phyloP scores from a whole-genome alignment of 345 rosid genomes.

The Gossypium thurberi region DNA sequence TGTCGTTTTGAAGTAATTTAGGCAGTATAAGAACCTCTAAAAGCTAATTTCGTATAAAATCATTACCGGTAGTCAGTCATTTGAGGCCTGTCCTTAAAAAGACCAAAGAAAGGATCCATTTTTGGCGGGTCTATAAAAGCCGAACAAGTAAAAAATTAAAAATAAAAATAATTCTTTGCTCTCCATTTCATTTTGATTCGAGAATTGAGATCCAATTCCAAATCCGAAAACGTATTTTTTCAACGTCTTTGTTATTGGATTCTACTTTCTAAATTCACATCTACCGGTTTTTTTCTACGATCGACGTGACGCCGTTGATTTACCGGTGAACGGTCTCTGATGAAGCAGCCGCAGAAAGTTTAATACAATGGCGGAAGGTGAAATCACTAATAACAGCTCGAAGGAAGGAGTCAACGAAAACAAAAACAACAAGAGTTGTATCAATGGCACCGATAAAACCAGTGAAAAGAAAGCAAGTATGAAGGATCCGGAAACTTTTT shows the following conservation, averaged over 20 bases:
- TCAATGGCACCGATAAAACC: neutral
- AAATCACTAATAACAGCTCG: constrained; percentile 18
- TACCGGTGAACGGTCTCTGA: neutral
- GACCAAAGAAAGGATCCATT: too few relatives aligned
- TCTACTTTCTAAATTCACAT: neutral
- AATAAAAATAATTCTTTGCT: neutral
- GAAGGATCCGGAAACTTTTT: constrained; percentile 60
- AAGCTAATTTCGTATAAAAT: too few relatives aligned
- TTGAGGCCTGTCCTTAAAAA: too few relatives aligned
- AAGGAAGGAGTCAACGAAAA: constrained; percentile 17
- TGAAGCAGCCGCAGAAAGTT: constrained; percentile 15
- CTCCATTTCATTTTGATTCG: neutral
- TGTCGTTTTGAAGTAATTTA: too few relatives aligned
- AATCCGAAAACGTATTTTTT: neutral
- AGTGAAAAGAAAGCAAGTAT: constrained; percentile 13
- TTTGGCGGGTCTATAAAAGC: too few relatives aligned
- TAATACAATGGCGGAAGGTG: constrained; percentile 39
- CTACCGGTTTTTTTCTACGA: too few relatives aligned
- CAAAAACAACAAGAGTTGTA: constrained; percentile 5
- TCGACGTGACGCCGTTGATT: neutral
- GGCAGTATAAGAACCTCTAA: too few relatives aligned
- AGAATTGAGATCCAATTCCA: neutral
- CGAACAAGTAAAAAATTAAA: too few relatives aligned
- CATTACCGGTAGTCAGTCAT: too few relatives aligned
- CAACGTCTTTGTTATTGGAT: neutral